These are phyloP conservation scores for Coniella lustricola DNA, from an alignment of 2,329 filamentous ascomycete genomes.

Conservation along the genomic window DNA sequence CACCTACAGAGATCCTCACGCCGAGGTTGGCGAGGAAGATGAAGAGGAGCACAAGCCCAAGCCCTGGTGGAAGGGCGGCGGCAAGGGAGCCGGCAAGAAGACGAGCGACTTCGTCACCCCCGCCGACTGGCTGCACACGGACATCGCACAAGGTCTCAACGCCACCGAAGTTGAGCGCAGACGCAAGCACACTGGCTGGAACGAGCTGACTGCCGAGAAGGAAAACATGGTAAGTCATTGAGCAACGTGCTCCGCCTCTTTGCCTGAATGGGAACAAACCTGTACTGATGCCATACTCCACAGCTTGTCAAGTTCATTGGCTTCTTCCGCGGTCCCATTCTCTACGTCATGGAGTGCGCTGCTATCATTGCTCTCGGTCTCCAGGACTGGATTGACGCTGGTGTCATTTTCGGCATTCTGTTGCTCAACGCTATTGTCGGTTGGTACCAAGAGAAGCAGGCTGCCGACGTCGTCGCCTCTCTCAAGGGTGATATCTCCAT, in stretches of 20 bases:
- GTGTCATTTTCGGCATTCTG: constrained; percentile 71
- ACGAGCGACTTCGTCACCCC: constrained; percentile 40
- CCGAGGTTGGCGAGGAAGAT: constrained; percentile 24
- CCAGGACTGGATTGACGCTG: constrained; percentile 69
- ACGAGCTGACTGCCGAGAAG: constrained; percentile 68
- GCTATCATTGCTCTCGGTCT: constrained; percentile 68
- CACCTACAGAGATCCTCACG: constrained; percentile 30
- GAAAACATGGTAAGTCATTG: constrained; percentile 49
- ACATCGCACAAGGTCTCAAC: constrained; percentile 58
- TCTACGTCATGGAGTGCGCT: constrained; percentile 75
- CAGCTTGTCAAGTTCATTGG: constrained; percentile 62
- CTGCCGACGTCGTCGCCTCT: constrained; percentile 66
- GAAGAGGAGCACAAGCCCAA: constrained; percentile 23
- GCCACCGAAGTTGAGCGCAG: constrained; percentile 53
- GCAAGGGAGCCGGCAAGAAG: constrained; percentile 22
- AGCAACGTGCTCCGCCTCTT: not conserved
- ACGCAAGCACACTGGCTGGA: constrained; percentile 61
- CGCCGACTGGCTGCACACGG: constrained; percentile 62
- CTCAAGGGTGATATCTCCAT: constrained; percentile 75
- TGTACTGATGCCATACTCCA: not conserved
- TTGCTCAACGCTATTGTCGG: constrained; percentile 68
- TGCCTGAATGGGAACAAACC: not conserved
- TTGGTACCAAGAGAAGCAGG: constrained; percentile 78
- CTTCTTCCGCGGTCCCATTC: constrained; percentile 70
- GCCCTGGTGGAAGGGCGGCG: constrained; percentile 30